Percentiles rank a stretch among this genome's conserved stretches.
phyloP scores from a whole-genome alignment of 345 rosid species.

The Chamaenerion angustifolium region DNA sequence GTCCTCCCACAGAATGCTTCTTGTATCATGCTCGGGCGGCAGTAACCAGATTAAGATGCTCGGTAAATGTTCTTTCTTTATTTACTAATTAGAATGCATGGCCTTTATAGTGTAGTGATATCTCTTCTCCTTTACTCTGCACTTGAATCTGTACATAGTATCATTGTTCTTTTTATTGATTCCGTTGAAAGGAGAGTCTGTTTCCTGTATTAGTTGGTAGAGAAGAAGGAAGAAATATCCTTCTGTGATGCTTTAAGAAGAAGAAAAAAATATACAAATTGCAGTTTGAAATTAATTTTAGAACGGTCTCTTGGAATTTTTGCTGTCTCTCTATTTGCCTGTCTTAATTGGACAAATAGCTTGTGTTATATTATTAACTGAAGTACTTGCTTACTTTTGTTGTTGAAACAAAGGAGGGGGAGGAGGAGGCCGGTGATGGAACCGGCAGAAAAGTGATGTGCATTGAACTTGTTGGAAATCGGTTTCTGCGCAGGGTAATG shows the following conservation, averaged over 20 bases:
- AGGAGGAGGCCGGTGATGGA: conserved; percentile 6
- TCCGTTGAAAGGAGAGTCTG: too few relatives aligned
- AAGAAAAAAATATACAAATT: too few relatives aligned
- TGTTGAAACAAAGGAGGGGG: conserved; percentile 26
- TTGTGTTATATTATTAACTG: not conserved
- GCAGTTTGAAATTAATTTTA: not conserved
- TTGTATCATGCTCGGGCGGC: conserved; percentile 82
- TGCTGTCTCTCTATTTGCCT: not conserved
- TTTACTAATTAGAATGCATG: not conserved
- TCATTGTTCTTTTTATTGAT: too few relatives aligned
- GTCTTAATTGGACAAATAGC: not conserved
- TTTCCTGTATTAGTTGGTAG: too few relatives aligned
- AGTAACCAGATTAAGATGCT: conserved; percentile 40
- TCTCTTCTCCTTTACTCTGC: not conserved
- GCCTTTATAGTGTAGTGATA: not conserved
- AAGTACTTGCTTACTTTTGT: not conserved
- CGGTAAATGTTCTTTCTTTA: conserved; percentile 19
- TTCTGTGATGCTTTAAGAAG: too few relatives aligned
- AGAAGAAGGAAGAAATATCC: too few relatives aligned
- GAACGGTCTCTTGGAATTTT: too few relatives aligned
- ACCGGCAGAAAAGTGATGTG: conserved; percentile 65
- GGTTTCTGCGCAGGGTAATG: conserved; percentile 79
- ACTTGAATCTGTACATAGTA: not conserved
- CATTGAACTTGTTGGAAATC: conserved; percentile 77
- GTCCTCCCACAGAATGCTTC: conserved; percentile 90